phyloP scores from a whole-genome alignment of 768 basidiomycete species.

The Sutorius australiensis region DNA sequence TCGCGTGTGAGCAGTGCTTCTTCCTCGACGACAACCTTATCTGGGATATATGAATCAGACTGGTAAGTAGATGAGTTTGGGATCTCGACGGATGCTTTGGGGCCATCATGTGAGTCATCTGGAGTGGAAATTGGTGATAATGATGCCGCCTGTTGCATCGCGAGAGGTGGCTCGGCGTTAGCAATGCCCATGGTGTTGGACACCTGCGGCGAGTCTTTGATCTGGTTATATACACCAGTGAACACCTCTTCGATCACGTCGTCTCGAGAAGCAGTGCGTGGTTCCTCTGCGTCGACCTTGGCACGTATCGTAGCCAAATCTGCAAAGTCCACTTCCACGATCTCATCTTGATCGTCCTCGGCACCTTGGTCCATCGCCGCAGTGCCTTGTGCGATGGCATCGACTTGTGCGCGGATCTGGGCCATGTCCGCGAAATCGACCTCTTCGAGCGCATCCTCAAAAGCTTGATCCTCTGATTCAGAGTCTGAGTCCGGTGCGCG shows the following conservation, averaged over 20 bases:
- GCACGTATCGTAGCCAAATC: constrained; percentile 28
- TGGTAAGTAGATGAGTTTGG: constrained; percentile 1
- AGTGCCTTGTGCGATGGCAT: constrained; percentile 19
- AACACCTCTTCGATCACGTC: constrained; percentile 33
- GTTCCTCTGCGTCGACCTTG: constrained; percentile 8
- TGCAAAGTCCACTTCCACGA: constrained; percentile 50
- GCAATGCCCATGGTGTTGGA: constrained; percentile 1
- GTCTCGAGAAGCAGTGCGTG: constrained; percentile 10
- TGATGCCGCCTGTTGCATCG: neutral
- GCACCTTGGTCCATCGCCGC: neutral
- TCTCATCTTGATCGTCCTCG: constrained; percentile 41
- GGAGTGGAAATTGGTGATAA: neutral
- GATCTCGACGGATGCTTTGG: constrained; percentile 9
- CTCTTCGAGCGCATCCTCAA: constrained; percentile 43
- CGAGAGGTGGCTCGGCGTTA: neutral
- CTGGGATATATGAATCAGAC: neutral
- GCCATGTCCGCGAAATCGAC: constrained; percentile 65
- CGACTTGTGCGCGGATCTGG: constrained; percentile 42
- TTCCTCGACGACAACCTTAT: neutral
- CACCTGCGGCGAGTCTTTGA: neutral
- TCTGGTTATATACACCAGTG: constrained; percentile 34
- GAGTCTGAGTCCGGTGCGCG: constrained; percentile 18
- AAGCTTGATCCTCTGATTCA: constrained; percentile 29
- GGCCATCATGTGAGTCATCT: constrained; percentile 2
- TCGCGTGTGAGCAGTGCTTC: neutral